phyloP scores from a whole-genome alignment of 805 yeast genomes.

The Wickerhamomyces bisporus region DNA sequence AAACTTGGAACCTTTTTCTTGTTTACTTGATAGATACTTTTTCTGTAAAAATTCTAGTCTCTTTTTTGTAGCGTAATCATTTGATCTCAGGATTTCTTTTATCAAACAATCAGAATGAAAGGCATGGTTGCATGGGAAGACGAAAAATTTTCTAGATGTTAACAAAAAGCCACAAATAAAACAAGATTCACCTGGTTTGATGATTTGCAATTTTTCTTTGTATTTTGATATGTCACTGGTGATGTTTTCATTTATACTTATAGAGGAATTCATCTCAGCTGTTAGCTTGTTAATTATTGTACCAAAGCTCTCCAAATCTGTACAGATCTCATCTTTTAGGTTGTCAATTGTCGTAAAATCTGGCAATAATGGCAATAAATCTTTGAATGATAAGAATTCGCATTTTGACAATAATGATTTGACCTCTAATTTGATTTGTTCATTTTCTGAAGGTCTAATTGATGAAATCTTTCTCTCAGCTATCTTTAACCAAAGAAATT shows the following conservation, averaged over 20 bases:
- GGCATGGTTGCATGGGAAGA: constrained; percentile 87
- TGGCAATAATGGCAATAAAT: constrained; percentile 79
- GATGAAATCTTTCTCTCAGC: constrained; percentile 27
- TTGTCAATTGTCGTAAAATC: constrained; percentile 77
- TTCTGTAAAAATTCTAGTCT: constrained; percentile 47
- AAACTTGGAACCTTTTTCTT: constrained; percentile 22
- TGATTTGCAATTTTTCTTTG: constrained; percentile 52
- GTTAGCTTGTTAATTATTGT: constrained; percentile 58
- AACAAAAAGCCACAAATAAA: constrained; percentile 63
- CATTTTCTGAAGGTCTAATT: constrained; percentile 23
- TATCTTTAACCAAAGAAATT: constrained; percentile 69
- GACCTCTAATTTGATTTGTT: constrained; percentile 24
- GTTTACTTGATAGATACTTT: constrained; percentile 25
- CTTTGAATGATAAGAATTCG: constrained; percentile 63
- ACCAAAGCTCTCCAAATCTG: constrained; percentile 72
- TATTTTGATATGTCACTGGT: constrained; percentile 51
- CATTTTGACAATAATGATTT: constrained; percentile 38
- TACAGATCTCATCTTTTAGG: constrained; percentile 77
- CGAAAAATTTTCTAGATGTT: constrained; percentile 65
- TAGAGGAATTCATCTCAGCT: constrained; percentile 70
- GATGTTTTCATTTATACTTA: constrained; percentile 55
- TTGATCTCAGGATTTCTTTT: constrained; percentile 50
- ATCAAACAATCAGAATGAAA: constrained; percentile 89
- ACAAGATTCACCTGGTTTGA: constrained; percentile 86
- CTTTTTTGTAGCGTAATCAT: constrained; percentile 63